Base-by-base conservation (phyloP, 352 stramenopile species). In the Hyaloperonospora brassicae region DNA sequence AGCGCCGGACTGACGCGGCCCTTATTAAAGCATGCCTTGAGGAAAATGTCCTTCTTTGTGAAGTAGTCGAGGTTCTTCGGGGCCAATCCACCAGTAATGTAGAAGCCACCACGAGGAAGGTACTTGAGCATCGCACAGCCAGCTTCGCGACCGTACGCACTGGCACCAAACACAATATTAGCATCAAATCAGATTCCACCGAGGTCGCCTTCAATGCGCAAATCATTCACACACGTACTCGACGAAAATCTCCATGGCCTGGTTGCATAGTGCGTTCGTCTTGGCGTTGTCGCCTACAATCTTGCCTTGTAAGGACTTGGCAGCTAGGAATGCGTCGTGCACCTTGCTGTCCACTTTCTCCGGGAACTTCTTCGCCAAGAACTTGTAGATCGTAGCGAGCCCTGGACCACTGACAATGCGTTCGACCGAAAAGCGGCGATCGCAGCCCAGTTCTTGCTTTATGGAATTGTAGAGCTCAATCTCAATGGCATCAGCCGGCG, bases 31-130 rank as follows among this genome's bases (percentile, higher is more conserved):
- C 86, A 83, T 27, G 79, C 69, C 58, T 89, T 73, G 54, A 93
- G 73, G 66, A 96, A 95, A 49, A 79, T 76, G 25, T 76, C 66
- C 48, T 73, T 74, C 66, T 87, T 70, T 31, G 76, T 87, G 65
- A 98, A 97, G 57, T 90, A 93, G 61, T 94, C 73, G 40, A 98
- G 77, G 70, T 98, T 98, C 73, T 99, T 99, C 0, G 89, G 89
- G 17, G 96, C 97, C 23, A 99, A 79, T 27, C 95, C 96, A 31
- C 96, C 96, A 12, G 93, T 97, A 47, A 99, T 89, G 84, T 97
- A 99, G 53, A 99, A 88, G 21, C 96, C 96, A 64, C 95, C 95
- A 35, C 85, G 95, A 23, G 95, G 95, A 50, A 98, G 84, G 52
- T 93, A 98, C 71, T 98, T 98, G 53, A 98, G 81, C 52, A 86